Evolutionary conservation across 148 eudicot genomes (phyloP), one percentile per base, ranked within the genome.

Genomic region (Amaranthus hypochondriacus): DNA sequence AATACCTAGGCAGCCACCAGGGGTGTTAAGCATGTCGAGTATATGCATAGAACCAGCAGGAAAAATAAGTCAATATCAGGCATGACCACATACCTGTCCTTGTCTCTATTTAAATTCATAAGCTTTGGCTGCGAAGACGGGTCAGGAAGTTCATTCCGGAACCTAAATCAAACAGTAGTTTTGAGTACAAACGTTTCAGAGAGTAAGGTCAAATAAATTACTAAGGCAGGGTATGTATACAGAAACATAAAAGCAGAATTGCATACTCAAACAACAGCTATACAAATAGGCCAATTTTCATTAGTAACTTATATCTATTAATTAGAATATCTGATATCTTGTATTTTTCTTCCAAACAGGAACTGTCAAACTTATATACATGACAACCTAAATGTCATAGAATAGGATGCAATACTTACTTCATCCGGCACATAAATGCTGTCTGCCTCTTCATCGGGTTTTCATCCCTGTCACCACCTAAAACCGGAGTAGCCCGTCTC

Each of bases 381-480:
- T 5, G 59, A 48, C 66, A 68, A 61, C 50, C 39, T 28, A 28
- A 28, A 28, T 28, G 60, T 58, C 56, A 46, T 78, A 68, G 8
- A 0, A 18, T 12, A 68, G 55, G 67, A 75, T 51, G 77, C 76
- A 90, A 80, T 76, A 92, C 99, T 86, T 86, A 95, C 99, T 95
- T 95, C 89, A 95, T 77, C 81, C 95, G 86, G 89, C 99, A 95
- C 75, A 95, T 73, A 73, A 92, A 95, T 47, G 99, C 89, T 5
- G 99, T 92, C 66, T 92, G 99, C 85, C 92, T 90, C 87, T 95
- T 95, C 83, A 95, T 79, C 46, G 96, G 90, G 76, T 95, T 95
- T 78, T 95, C 99, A 77, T 72, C 80, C 81, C 96, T 87, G 48
- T 92, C 99, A 42, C 93, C 90, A 72, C 82, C 84, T 75, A 92